A percentile compares a stretch with the other conserved stretches of the same genome.
phyloP scores from a whole-genome alignment of 148 eudicot species.

The Selenicereus undatus region DNA sequence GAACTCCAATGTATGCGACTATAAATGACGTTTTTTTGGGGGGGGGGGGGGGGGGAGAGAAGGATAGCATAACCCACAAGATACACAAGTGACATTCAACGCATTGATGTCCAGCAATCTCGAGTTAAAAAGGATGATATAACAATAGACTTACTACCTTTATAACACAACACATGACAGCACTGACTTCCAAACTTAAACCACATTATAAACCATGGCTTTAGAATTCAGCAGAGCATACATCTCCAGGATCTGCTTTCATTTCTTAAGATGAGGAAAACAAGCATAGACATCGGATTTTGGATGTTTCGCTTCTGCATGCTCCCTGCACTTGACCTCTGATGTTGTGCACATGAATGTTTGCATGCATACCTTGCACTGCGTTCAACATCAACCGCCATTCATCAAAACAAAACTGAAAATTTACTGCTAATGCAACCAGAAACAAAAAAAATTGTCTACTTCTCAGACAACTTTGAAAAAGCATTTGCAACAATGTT shows the following conservation, averaged over 20 bases:
- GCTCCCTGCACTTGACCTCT: conserved; percentile 85
- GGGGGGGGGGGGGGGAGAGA: neutral
- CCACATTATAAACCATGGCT: neutral
- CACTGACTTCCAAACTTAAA: neutral
- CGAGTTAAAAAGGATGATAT: neutral
- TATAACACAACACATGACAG: neutral
- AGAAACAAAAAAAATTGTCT: neutral
- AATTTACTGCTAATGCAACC: neutral
- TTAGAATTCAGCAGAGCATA: neutral
- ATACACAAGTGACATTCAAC: neutral
- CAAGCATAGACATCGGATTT: conserved; percentile 55
- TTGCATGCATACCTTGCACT: conserved; percentile 97
- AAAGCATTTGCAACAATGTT: neutral
- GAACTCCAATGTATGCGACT: too few relatives aligned
- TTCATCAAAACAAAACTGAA: neutral
- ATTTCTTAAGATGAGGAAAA: conserved; percentile 64
- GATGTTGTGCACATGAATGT: conserved; percentile 84
- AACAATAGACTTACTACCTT: conserved; percentile 1
- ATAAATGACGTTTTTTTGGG: too few relatives aligned
- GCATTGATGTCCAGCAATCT: neutral
- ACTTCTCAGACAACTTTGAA: neutral
- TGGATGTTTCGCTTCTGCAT: conserved; percentile 84
- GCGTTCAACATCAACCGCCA: conserved; percentile 25
- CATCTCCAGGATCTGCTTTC: conserved; percentile 3
- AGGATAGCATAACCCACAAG: neutral